These are phyloP conservation scores for Hypoxylon sp. DNA, from an alignment of 2,329 filamentous ascomycete genomes.

Conservation along the genomic window DNA sequence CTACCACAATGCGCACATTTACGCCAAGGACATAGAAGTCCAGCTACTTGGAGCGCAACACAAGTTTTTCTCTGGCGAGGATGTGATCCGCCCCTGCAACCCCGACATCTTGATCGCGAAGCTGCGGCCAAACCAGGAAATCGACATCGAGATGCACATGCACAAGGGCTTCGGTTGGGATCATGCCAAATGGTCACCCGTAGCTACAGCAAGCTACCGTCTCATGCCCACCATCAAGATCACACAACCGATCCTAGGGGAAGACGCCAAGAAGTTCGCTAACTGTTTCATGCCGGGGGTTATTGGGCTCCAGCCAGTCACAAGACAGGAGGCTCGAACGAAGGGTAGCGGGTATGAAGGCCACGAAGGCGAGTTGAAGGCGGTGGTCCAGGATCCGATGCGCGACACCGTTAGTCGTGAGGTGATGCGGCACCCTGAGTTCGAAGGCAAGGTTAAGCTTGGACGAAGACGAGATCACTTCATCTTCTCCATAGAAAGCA, in stretches of 20 bases:
- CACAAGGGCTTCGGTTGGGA: slow-evolving; percentile 94
- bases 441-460: slow-evolving; percentile 94
- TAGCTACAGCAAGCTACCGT: slow-evolving; percentile 93
- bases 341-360: slow-evolving; percentile 77
- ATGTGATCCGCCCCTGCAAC: slow-evolving; percentile 82
- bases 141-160: slow-evolving; percentile 91
- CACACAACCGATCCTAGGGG: slow-evolving; percentile 83
- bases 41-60: slow-evolving; percentile 80
- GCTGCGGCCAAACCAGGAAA: slow-evolving; percentile 88
- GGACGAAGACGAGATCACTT: slow-evolving; percentile 94
- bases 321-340: slow-evolving; percentile 73
- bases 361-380: slow-evolving; percentile 84
- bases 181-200: slow-evolving; percentile 97
- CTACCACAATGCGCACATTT: slow-evolving; percentile 88
- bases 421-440: slow-evolving; percentile 90
- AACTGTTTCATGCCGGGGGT: slow-evolving; percentile 92
- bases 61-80: slow-evolving; percentile 76
- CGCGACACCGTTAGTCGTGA: slow-evolving; percentile 96
- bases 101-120: slow-evolving; percentile 96
- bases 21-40: slow-evolving; percentile 84
- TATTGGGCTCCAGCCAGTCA: slow-evolving; percentile 82
- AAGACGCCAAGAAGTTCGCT: slow-evolving; percentile 89
- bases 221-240: slow-evolving; percentile 92
- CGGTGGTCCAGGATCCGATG: slow-evolving; percentile 89
- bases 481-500: slow-evolving; percentile 95